Percentiles rank a stretch among this genome's conserved stretches.
Conservation (phyloP, 768 basidiomycete species). For the Terana coerulea region DNA sequence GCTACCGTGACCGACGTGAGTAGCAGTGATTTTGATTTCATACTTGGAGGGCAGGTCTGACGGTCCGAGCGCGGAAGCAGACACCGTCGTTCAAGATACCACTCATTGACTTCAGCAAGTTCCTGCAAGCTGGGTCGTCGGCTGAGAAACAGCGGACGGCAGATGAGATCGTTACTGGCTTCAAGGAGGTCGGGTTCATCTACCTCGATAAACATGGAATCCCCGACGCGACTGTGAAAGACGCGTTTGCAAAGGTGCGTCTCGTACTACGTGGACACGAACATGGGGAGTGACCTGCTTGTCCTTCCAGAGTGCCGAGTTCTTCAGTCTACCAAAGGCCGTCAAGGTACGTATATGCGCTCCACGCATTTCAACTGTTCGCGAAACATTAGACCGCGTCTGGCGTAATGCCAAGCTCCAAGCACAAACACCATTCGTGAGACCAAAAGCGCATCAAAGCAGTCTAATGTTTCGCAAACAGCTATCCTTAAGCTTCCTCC, state of each 20-base stretch:
- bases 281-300: neutral
- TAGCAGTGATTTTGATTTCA: neutral
- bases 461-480: too few species aligned
- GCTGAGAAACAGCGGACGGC: constrained; percentile 62
- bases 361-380: too few species aligned
- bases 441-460: too few species aligned
- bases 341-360: constrained; percentile 49
- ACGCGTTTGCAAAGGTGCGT: constrained; percentile 62
- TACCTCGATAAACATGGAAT: constrained; percentile 78
- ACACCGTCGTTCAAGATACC: constrained; percentile 46
- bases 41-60: neutral
- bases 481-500: too few species aligned
- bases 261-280: neutral
- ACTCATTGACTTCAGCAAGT: constrained; percentile 73
- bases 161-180: constrained; percentile 66
- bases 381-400: too few species aligned
- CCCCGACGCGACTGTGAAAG: constrained; percentile 47
- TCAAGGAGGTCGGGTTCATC: constrained; percentile 78
- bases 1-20: constrained; percentile 14
- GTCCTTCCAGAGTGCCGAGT: constrained; percentile 61
- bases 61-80: neutral
- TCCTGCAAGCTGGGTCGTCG: constrained; percentile 44
- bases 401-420: too few species aligned
- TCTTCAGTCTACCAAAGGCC: constrained; percentile 64
- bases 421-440: too few species aligned